phyloP scores from a whole-genome alignment of 805 yeast species.

The Teunomyces aglyptinius region DNA sequence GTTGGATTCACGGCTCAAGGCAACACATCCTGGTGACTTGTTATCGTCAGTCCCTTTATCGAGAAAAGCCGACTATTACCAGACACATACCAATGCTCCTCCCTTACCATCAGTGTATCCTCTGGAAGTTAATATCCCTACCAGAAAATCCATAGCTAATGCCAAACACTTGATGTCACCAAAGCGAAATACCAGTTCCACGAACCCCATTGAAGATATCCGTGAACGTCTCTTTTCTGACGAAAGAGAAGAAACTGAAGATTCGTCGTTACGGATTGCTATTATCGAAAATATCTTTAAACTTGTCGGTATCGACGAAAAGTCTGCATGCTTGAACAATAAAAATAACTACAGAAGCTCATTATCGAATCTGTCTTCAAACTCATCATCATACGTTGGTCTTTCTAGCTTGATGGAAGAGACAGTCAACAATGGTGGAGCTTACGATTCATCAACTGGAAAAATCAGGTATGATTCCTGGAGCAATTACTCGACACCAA shows the following conservation, averaged over 20 bases:
- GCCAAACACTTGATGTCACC: slow-evolving; percentile 2
- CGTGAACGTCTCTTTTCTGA: slow-evolving; percentile 46
- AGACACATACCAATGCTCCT: slow-evolving; percentile 12
- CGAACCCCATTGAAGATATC: slow-evolving; percentile 12
- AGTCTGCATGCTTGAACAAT: slow-evolving; percentile 5
- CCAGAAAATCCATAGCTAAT: slow-evolving; percentile 2
- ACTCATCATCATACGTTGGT: slow-evolving; percentile 31
- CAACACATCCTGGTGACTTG: slow-evolving; percentile 80
- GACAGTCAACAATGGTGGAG: slow-evolving; percentile 5
- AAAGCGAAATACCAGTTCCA: background rate
- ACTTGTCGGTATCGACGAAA: slow-evolving; percentile 56
- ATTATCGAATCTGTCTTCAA: slow-evolving; percentile 16
- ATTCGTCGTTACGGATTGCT: slow-evolving; percentile 58
- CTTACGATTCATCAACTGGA: slow-evolving; percentile 19
- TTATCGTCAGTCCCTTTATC: slow-evolving; percentile 77
- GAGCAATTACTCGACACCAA: slow-evolving; percentile 6
- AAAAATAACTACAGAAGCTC: background rate
- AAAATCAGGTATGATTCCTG: slow-evolving; percentile 12
- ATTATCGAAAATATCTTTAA: slow-evolving; percentile 69
- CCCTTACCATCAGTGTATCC: slow-evolving; percentile 5
- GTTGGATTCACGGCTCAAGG: slow-evolving; percentile 50
- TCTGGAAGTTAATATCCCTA: slow-evolving; percentile 5
- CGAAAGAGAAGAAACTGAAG: slow-evolving; percentile 68
- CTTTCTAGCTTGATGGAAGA: slow-evolving; percentile 21
- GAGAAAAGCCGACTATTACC: slow-evolving; percentile 34